phyloP scores from a whole-genome alignment of 805 yeast genomes.

The Naumovozyma baii region DNA sequence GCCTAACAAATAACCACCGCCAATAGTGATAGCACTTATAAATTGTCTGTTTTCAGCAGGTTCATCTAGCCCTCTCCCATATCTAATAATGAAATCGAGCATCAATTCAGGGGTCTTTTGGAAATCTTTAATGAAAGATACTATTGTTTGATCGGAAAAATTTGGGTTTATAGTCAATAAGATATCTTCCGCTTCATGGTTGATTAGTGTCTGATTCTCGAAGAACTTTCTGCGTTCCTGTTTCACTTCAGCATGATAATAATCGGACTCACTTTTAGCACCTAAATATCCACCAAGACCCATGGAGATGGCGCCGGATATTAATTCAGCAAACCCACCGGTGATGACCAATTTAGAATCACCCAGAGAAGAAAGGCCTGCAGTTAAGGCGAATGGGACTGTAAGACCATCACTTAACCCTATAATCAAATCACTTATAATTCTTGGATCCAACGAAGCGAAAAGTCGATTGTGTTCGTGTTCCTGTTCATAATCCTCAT shows the following conservation, averaged over 20 bases:
- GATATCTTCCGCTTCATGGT: slow-evolving; percentile 73
- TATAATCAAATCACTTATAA: slow-evolving; percentile 85
- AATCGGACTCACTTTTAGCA: slow-evolving; percentile 79
- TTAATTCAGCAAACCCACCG: slow-evolving; percentile 96
- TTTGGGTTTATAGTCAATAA: slow-evolving; percentile 54
- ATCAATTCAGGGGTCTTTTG: slow-evolving; percentile 67
- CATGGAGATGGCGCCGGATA: slow-evolving; percentile 95
- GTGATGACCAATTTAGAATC: slow-evolving; percentile 84
- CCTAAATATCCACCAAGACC: slow-evolving; percentile 96
- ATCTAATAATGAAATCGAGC: slow-evolving; percentile 79
- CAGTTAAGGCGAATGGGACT: slow-evolving; percentile 97
- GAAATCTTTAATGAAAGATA: slow-evolving; percentile 66
- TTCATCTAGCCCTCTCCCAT: slow-evolving; percentile 88
- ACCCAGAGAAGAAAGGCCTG: slow-evolving; percentile 88
- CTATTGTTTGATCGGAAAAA: slow-evolving; percentile 59
- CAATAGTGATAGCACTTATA: slow-evolving; percentile 83
- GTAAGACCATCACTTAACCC: slow-evolving; percentile 94
- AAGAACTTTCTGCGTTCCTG: slow-evolving; percentile 61
- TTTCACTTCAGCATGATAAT: slow-evolving; percentile 60
- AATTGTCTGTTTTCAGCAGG: slow-evolving; percentile 89
- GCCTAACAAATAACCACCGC: slow-evolving; percentile 79
- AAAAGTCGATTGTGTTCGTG: slow-evolving; percentile 18
- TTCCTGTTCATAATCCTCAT: slow-evolving; percentile 1
- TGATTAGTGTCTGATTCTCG: slow-evolving; percentile 52
- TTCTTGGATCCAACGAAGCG: slow-evolving; percentile 71